Evolutionary conservation across 2,329 filamentous ascomycete genomes (phyloP).

Genomic region (Diaporthe helianthi): DNA sequence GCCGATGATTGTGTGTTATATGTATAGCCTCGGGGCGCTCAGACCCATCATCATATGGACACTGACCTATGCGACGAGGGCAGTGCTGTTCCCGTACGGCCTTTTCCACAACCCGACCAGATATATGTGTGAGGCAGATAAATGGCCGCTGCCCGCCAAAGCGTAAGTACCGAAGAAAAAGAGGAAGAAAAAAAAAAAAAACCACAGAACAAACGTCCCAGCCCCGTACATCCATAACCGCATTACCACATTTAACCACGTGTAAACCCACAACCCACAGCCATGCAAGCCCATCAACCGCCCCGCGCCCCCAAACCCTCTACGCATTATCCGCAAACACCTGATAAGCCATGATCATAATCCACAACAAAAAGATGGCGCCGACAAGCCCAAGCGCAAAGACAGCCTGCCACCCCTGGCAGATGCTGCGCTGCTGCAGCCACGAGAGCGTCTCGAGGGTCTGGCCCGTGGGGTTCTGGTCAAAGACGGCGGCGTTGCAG

Average conservation of each 20-base stretch:
- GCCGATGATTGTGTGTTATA: neutral
- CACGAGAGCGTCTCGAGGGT: constrained; percentile 65
- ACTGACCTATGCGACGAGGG: neutral
- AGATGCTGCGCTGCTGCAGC: constrained; percentile 69
- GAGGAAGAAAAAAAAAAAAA: neutral
- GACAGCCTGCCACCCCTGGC: constrained; percentile 68
- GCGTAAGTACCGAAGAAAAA: too few relatives aligned
- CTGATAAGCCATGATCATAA: constrained; percentile 72
- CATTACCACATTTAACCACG: neutral
- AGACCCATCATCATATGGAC: neutral
- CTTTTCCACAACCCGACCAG: neutral
- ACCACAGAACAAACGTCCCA: neutral
- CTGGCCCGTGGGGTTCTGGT: constrained; percentile 56
- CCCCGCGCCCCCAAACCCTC: too few relatives aligned
- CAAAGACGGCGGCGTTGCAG: constrained; percentile 66
- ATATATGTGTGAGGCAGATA: neutral
- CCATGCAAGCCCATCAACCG: constrained; percentile 34
- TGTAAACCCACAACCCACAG: too few relatives aligned
- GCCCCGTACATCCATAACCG: neutral
- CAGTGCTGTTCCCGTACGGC: neutral
- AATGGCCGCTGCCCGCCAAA: neutral
- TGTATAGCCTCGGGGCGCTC: neutral
- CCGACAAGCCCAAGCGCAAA: constrained; percentile 70
- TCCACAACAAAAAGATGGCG: constrained; percentile 68
- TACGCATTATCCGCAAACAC: constrained; percentile 56